These are phyloP conservation scores for Passalora sequoiae DNA, from an alignment of 2,329 filamentous ascomycete genomes.

Conservation along the genomic window DNA sequence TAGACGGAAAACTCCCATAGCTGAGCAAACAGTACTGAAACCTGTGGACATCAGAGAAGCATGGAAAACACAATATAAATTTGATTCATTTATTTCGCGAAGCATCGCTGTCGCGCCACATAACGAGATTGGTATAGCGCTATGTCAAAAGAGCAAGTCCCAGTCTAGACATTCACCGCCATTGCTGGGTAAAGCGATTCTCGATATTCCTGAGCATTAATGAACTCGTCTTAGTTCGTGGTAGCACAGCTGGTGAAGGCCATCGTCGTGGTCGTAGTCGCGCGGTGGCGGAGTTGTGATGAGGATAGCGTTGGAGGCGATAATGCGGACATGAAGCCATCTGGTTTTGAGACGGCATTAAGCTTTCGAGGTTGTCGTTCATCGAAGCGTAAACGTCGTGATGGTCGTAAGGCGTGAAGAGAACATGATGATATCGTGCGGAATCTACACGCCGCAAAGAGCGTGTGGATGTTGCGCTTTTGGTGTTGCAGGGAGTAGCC, in stretches of 20 bases:
- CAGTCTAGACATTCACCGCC: constrained; percentile 15
- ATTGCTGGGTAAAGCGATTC: constrained; percentile 7
- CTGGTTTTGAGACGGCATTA: constrained; percentile 17
- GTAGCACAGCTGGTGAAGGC: constrained; percentile 8
- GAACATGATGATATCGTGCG: constrained; percentile 15
- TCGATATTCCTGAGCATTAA: constrained; percentile 15
- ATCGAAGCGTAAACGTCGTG: constrained; percentile 26
- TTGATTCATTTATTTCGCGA: constrained; percentile 1
- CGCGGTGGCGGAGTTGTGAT: too few species aligned
- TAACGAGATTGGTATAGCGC: constrained; percentile 26
- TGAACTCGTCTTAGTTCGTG: constrained; percentile 8
- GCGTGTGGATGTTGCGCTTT: too few species aligned
- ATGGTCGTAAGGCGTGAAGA: constrained; percentile 27
- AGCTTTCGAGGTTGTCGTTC: constrained; percentile 21
- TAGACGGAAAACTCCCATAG: too few species aligned
- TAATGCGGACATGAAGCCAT: constrained; percentile 15
- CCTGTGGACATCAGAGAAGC: too few species aligned
- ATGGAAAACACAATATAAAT: not conserved
- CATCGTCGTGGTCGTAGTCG: not conserved
- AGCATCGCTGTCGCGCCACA: constrained; percentile 13
- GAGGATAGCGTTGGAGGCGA: not conserved
- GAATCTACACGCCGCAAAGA: constrained; percentile 9
- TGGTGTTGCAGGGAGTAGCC: too few species aligned
- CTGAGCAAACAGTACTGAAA: too few species aligned
- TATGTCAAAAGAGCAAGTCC: constrained; percentile 23